Conservation (phyloP, 345 rosid genomes). For the Rhodamnia rubescens region DNA sequence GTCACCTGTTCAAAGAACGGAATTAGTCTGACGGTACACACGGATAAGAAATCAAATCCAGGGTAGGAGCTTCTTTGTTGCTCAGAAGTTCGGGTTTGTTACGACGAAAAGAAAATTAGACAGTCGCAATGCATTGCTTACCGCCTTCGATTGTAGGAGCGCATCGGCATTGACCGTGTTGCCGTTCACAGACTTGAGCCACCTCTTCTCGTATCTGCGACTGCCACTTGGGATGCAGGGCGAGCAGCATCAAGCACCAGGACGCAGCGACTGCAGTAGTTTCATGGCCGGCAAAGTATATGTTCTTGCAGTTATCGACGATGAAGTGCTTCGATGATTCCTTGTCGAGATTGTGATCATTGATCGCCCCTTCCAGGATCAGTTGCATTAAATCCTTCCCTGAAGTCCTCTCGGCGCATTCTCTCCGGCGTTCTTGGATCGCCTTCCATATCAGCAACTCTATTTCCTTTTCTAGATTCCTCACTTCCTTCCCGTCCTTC, state of each 20-base stretch:
- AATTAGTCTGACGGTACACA: neutral
- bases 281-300: conserved; percentile 81
- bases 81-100: neutral
- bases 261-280: conserved; percentile 66
- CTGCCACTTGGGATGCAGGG: conserved; percentile 73
- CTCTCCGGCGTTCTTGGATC: conserved; percentile 38
- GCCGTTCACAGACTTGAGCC: conserved; percentile 22
- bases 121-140: conserved; percentile 1
- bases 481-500: conserved; percentile 25
- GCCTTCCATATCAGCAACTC: conserved; percentile 64
- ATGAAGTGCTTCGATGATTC: conserved; percentile 45
- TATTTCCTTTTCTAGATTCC: conserved; percentile 43
- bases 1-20: conserved; percentile 20
- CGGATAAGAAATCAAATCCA: neutral
- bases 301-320: conserved; percentile 78
- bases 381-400: conserved; percentile 59
- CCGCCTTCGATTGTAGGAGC: conserved; percentile 38
- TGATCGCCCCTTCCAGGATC: conserved; percentile 52
- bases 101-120: neutral
- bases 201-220: conserved; percentile 43
- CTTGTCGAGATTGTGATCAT: conserved; percentile 12
- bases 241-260: conserved; percentile 84
- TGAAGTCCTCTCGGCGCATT: conserved; percentile 16
- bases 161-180: conserved; percentile 35
- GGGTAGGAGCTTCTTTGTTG: neutral